These are phyloP conservation scores for Arxiozyma heterogenica DNA, from an alignment of 1,139 yeast species.

Conservation along the genomic window DNA sequence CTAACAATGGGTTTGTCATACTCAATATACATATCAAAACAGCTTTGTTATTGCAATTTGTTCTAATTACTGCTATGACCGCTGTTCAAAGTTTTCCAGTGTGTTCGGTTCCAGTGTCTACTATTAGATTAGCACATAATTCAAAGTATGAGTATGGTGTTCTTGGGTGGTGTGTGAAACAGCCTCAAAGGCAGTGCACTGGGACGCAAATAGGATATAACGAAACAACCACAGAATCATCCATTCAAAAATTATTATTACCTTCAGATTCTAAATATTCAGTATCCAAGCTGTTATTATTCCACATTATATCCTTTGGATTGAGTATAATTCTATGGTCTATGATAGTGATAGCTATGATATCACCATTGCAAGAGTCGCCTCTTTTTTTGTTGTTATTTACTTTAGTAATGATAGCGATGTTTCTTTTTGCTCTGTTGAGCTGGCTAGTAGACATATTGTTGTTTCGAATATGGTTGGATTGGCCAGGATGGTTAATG, in stretches of 20 bases:
- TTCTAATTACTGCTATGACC: constrained; percentile 1
- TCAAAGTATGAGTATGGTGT: constrained; percentile 62
- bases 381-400: constrained; percentile 26
- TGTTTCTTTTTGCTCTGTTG: constrained; percentile 44
- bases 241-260: constrained; percentile 33
- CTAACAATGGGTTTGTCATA: background rate
- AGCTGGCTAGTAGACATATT: constrained; percentile 47
- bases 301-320: constrained; percentile 76
- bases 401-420: constrained; percentile 33
- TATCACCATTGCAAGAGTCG: constrained; percentile 30
- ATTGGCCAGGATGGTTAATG: constrained; percentile 63
- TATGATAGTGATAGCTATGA: constrained; percentile 34
- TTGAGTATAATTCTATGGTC: constrained; percentile 40
- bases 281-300: constrained; percentile 61
- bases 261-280: constrained; percentile 56
- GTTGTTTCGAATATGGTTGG: constrained; percentile 49
- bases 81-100: constrained; percentile 19
- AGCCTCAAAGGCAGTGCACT: constrained; percentile 41
- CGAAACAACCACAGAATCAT: constrained; percentile 24
- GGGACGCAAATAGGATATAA: constrained; percentile 36
- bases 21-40: background rate
- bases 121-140: constrained; percentile 40
- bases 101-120: constrained; percentile 48
- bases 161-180: constrained; percentile 60
- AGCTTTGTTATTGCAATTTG: background rate